A percentile compares a stretch with the other conserved stretches of the same genome.
Conservation (phyloP, 1,139 yeast species). For the Suhomyces guaymorum region DNA sequence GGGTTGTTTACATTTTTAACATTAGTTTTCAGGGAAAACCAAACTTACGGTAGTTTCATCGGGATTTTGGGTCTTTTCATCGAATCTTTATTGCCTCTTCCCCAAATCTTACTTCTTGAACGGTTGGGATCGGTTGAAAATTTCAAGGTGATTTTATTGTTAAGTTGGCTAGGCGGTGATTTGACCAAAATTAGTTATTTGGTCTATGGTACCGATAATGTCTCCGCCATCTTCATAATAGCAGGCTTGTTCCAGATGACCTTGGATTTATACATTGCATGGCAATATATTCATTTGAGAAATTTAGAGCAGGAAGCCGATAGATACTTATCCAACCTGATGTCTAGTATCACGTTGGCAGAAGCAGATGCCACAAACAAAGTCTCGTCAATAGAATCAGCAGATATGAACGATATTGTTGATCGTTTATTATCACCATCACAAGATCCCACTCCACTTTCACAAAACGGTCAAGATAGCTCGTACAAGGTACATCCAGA, state of each 20-base stretch:
- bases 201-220: slow-evolving; percentile 67
- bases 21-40: slow-evolving; percentile 38
- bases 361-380: slow-evolving; percentile 1
- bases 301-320: slow-evolving; percentile 15
- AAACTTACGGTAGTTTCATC: slow-evolving; percentile 54
- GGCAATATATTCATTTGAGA: slow-evolving; percentile 65
- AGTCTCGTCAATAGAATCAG: slow-evolving; percentile 4
- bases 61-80: slow-evolving; percentile 75
- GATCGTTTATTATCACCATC: slow-evolving; percentile 7
- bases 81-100: slow-evolving; percentile 83
- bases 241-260: slow-evolving; percentile 84
- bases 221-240: slow-evolving; percentile 66
- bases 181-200: slow-evolving; percentile 72
- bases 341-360: slow-evolving; percentile 1
- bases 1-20: slow-evolving; percentile 45
- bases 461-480: too few relatives aligned
- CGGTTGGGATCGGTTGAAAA: slow-evolving; percentile 73
- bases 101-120: slow-evolving; percentile 76
- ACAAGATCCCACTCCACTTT: too few relatives aligned
- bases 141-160: slow-evolving; percentile 68
- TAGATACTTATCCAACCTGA: background rate
- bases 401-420: slow-evolving; percentile 10
- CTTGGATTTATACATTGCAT: slow-evolving; percentile 73
- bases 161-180: slow-evolving; percentile 92
- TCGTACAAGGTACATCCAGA: slow-evolving; percentile 7